A percentile compares a stretch with the other conserved stretches of the same genome.
phyloP scores from a whole-genome alignment of 192 early-diverging fungal genomes.

The Coemansia sp. region DNA sequence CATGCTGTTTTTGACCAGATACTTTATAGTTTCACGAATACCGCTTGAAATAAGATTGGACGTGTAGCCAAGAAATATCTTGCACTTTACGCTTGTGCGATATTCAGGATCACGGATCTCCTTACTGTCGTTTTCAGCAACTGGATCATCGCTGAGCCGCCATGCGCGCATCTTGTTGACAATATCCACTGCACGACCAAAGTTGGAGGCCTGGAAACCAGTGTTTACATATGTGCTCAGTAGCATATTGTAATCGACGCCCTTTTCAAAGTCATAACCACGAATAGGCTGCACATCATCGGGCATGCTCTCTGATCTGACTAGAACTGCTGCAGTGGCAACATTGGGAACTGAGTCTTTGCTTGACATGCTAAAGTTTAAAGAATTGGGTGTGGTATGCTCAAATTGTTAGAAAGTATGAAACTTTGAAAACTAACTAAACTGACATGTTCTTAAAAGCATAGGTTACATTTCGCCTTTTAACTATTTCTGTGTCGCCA shows the following conservation, averaged over 20 bases:
- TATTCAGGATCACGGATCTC: conserved; percentile 63
- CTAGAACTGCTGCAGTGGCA: conserved; percentile 64
- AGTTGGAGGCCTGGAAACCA: conserved; percentile 90
- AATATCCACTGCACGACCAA: conserved; percentile 86
- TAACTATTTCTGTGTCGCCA: no score
- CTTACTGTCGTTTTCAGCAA: conserved; percentile 55
- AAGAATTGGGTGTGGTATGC: neutral
- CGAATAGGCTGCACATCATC: conserved; percentile 60
- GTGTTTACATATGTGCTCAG: conserved; percentile 71
- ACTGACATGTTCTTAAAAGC: no score
- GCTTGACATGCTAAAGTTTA: conserved; percentile 1
- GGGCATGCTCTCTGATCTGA: conserved; percentile 70
- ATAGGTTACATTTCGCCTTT: no score
- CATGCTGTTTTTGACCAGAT: conserved; percentile 82
- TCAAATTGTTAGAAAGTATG: no score
- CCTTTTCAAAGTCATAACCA: conserved; percentile 93
- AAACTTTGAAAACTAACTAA: no score
- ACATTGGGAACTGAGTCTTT: conserved; percentile 15
- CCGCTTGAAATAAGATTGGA: conserved; percentile 97
- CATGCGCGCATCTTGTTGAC: conserved; percentile 89
- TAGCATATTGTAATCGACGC: conserved; percentile 71
- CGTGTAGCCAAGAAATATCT: conserved; percentile 97
- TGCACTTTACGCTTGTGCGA: conserved; percentile 77
- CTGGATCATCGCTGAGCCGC: conserved; percentile 85
- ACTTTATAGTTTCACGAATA: conserved; percentile 86